Evolutionary conservation across 371 early-diverging fungal genomes (phyloP).

Genomic region (Circinella umbellata): DNA sequence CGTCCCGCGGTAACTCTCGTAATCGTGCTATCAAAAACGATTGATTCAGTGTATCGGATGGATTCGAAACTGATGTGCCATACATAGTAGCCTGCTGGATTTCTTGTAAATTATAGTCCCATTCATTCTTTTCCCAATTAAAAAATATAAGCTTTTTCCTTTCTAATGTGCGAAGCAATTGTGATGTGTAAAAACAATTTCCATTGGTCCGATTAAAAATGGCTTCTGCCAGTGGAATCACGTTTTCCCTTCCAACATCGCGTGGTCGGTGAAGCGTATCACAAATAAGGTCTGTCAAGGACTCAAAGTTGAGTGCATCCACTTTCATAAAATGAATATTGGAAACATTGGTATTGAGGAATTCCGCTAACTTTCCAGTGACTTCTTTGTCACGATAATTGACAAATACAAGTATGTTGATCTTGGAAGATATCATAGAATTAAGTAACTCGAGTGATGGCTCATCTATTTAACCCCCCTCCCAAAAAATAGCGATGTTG

Average conservation of each 20-base stretch:
- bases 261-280: slow-evolving; percentile 38
- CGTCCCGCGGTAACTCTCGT: slow-evolving; percentile 38
- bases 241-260: slow-evolving; percentile 22
- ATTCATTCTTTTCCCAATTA: slow-evolving; percentile 51
- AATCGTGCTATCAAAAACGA: slow-evolving; percentile 35
- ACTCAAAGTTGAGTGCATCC: slow-evolving; percentile 35
- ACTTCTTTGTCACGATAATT: slow-evolving; percentile 44
- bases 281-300: slow-evolving; percentile 36
- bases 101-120: slow-evolving; percentile 44
- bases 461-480: slow-evolving; percentile 40
- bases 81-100: slow-evolving; percentile 18
- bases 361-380: slow-evolving; percentile 15
- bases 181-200: slow-evolving; percentile 46
- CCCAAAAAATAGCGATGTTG: no score
- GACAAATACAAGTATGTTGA: slow-evolving; percentile 38
- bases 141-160: slow-evolving; percentile 49
- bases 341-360: slow-evolving; percentile 31
- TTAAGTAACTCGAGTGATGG: slow-evolving; percentile 43
- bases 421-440: slow-evolving; percentile 32
- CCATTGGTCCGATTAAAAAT: slow-evolving; percentile 43
- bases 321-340: slow-evolving; percentile 31
- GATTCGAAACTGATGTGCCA: background rate
- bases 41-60: slow-evolving; percentile 23
- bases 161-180: slow-evolving; percentile 40
- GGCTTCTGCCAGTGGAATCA: slow-evolving; percentile 37